These are phyloP conservation scores for Suillus paluster DNA, from an alignment of 768 basidiomycete species.

Conservation along the genomic window DNA sequence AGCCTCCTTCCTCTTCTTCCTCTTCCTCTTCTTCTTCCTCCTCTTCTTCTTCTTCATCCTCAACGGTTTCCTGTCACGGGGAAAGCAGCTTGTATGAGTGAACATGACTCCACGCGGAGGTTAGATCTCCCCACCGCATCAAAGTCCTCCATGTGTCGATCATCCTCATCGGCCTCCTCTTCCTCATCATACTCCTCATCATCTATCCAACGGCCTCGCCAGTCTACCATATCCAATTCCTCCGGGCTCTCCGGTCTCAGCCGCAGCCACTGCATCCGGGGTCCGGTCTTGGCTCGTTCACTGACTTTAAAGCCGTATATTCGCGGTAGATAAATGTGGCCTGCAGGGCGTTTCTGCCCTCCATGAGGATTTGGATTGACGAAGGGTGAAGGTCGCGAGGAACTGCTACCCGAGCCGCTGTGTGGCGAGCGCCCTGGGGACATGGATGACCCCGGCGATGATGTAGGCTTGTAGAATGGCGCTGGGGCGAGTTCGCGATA, in stretches of 20 bases:
- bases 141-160: slow-evolving; percentile 86
- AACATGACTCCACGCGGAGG: not conserved
- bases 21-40: slow-evolving; percentile 60
- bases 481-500: slow-evolving; percentile 95
- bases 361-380: slow-evolving; percentile 89
- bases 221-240: slow-evolving; percentile 88
- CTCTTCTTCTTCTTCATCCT: slow-evolving; percentile 58
- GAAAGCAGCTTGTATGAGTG: slow-evolving; percentile 16
- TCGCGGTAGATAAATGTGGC: slow-evolving; percentile 85
- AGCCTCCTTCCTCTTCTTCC: slow-evolving; percentile 32
- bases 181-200: slow-evolving; percentile 77
- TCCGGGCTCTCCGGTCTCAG: slow-evolving; percentile 79
- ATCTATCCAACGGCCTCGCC: slow-evolving; percentile 87
- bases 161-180: slow-evolving; percentile 55
- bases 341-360: slow-evolving; percentile 86
- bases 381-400: slow-evolving; percentile 60
- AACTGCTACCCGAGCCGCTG: slow-evolving; percentile 52
- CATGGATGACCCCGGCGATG: slow-evolving; percentile 52
- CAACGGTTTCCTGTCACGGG: slow-evolving; percentile 51
- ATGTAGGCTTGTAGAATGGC: slow-evolving; percentile 84
- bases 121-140: slow-evolving; percentile 60
- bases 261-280: slow-evolving; percentile 96
- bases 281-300: slow-evolving; percentile 92
- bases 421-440: slow-evolving; percentile 62
- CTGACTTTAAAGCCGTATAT: slow-evolving; percentile 99